Conservation (phyloP, 768 basidiomycete species). For the Mycena rosella region DNA sequence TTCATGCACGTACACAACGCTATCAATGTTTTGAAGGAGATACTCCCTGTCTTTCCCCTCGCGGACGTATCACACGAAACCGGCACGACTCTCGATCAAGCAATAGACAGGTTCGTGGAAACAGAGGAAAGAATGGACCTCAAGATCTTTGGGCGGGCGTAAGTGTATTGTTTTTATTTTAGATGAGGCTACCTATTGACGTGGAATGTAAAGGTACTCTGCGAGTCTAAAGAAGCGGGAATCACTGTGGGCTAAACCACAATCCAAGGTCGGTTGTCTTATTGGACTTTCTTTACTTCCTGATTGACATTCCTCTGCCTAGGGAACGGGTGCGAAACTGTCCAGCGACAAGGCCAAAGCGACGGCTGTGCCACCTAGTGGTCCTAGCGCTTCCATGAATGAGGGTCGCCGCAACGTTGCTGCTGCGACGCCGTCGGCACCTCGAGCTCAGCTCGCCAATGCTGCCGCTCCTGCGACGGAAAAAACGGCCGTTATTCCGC, state of each 20-base stretch:
- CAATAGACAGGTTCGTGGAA: slow-evolving; percentile 76
- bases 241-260: slow-evolving; percentile 29
- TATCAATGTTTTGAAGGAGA: slow-evolving; percentile 93
- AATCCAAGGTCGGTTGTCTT: slow-evolving; percentile 13
- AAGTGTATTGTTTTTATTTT: slow-evolving; percentile 44
- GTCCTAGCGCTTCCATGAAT: slow-evolving; percentile 49
- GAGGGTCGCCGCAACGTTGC: slow-evolving; percentile 56
- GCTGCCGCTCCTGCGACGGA: slow-evolving; percentile 44
- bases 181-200: neutral
- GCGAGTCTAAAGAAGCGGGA: slow-evolving; percentile 84
- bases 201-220: slow-evolving; percentile 64
- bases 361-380: slow-evolving; percentile 50
- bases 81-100: slow-evolving; percentile 67
- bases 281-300: neutral
- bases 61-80: slow-evolving; percentile 65
- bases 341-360: slow-evolving; percentile 28
- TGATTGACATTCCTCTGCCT: neutral
- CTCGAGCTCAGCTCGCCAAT: slow-evolving; percentile 65
- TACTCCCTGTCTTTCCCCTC: slow-evolving; percentile 90
- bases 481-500: slow-evolving; percentile 44
- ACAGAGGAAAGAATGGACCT: slow-evolving; percentile 87
- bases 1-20: slow-evolving; percentile 99
- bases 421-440: slow-evolving; percentile 64
- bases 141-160: slow-evolving; percentile 85
- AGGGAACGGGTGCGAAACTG: slow-evolving; percentile 22